Evolutionary conservation across 2,329 filamentous ascomycete species (phyloP), one percentile per base, ranked within the genome.

Genomic region (Tothia fuscella): DNA sequence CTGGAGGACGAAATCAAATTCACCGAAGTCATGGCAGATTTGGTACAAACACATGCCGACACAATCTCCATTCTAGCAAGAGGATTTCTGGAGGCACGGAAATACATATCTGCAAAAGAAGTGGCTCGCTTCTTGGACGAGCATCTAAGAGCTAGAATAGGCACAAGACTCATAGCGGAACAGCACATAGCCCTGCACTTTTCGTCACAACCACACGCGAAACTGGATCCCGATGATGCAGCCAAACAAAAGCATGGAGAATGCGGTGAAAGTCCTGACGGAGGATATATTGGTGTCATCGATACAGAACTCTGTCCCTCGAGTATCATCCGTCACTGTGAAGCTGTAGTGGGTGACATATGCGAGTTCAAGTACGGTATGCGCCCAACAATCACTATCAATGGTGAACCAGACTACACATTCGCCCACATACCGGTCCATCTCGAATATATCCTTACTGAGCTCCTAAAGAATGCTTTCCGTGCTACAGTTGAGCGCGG

Each of bases 341-440:
- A 88, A 40, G 79, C 80, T 45, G 93, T 91, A 47, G 91, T 98
- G 0, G 85, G 84, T 29, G 91, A 96, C 55, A 94, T 96, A 47
- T 96, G 89, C 65, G 91, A 96, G 66, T 72, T 95, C 26, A 89
- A 91, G 47, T 98, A 98, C 56, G 91, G 91, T 39, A 78, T 93
- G 2, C 76, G 91, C 0, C 91, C 91, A 0, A 73, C 71, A 2
- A 72, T 94, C 53, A 65, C 80, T 35, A 81, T 98, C 53, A 82
- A 88, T 50, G 91, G 91, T 49, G 81, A 93, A 57, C 79, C 82
- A 0, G 79, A 82, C 39, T 86, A 88, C n/a, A 80, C 78, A 0
- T 93, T 98, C 56, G 87, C 89, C 16, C 91, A 93, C 55, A 80
- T 98, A 6, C 91, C 91, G 12, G 91, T 93, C 58, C 91, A 98